These are phyloP conservation scores for Casaregolazyma lundiana DNA, from an alignment of 1,139 yeast species.

Conservation along the genomic window DNA sequence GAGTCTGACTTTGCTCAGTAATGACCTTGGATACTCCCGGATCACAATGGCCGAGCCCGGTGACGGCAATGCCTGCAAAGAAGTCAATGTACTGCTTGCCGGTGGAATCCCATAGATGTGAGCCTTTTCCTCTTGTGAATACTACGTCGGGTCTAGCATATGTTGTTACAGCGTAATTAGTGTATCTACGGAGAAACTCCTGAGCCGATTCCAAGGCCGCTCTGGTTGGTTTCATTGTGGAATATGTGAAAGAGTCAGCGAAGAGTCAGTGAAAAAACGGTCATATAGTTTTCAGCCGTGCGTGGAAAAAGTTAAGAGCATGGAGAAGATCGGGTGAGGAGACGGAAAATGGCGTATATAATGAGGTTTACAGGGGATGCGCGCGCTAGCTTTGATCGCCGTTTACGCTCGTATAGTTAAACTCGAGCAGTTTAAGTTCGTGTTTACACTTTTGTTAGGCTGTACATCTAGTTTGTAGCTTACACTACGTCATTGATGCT, in stretches of 20 bases:
- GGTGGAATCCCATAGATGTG: constrained; percentile 72
- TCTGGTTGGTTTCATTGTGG: constrained; percentile 4
- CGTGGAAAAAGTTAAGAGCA: too few relatives aligned
- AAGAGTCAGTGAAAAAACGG: neutral
- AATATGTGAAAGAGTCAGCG: constrained; percentile 2
- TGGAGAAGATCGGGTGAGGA: too few relatives aligned
- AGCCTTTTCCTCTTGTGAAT: constrained; percentile 69
- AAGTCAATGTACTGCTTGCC: constrained; percentile 78
- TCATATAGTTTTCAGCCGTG: too few relatives aligned
- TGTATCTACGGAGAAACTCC: constrained; percentile 37
- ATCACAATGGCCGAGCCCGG: constrained; percentile 86
- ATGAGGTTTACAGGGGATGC: too few relatives aligned
- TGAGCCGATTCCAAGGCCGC: constrained; percentile 7
- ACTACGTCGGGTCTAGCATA: constrained; percentile 66
- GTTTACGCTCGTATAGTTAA: too few relatives aligned
- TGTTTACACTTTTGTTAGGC: too few relatives aligned
- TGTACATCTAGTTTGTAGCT: too few relatives aligned
- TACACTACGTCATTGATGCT: too few relatives aligned
- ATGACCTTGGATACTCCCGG: constrained; percentile 66
- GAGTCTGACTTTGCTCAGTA: constrained; percentile 62
- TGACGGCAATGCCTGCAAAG: constrained; percentile 94
- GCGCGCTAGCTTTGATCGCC: too few relatives aligned
- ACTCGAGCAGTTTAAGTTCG: too few relatives aligned
- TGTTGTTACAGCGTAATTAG: constrained; percentile 71
- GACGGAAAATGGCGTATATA: too few relatives aligned